Conservation (phyloP, 139 green algal species). For the Mychonastes homosphaera region DNA sequence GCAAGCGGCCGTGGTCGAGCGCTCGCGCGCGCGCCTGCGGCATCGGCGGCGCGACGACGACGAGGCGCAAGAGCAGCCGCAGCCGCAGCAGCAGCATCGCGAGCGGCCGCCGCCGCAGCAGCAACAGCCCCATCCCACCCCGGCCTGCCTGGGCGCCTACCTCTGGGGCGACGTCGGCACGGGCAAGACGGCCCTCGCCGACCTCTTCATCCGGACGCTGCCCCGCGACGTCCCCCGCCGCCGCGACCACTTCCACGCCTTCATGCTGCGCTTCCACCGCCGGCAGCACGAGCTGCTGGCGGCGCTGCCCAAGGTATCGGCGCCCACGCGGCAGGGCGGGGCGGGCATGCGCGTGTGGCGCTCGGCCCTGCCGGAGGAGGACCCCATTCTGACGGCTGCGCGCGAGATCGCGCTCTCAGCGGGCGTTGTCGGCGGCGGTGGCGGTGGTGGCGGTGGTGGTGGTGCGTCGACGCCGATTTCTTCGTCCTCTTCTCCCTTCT, state of each 20-base stretch:
- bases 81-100: neutral
- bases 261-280: conserved; percentile 82
- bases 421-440: conserved; percentile 11
- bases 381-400: conserved; percentile 63
- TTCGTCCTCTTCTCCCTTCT: neutral
- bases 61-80: neutral
- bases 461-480: neutral
- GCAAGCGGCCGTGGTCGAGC: conserved; percentile 4
- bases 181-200: conserved; percentile 93
- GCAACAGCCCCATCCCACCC: neutral
- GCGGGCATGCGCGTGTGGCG: conserved; percentile 31
- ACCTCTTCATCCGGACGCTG: conserved; percentile 54
- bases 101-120: neutral
- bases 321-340: conserved; percentile 12
- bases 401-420: conserved; percentile 27
- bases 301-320: conserved; percentile 19
- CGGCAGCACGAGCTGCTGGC: conserved; percentile 35
- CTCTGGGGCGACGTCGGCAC: conserved; percentile 71
- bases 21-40: neutral
- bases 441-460: neutral
- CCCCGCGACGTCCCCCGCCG: neutral
- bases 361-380: conserved; percentile 29
- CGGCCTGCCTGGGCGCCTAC: conserved; percentile 34
- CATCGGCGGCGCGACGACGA: neutral
- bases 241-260: conserved; percentile 85